Conservation (phyloP, 2,329 filamentous ascomycete genomes). For the Fusarium veterinarium region DNA sequence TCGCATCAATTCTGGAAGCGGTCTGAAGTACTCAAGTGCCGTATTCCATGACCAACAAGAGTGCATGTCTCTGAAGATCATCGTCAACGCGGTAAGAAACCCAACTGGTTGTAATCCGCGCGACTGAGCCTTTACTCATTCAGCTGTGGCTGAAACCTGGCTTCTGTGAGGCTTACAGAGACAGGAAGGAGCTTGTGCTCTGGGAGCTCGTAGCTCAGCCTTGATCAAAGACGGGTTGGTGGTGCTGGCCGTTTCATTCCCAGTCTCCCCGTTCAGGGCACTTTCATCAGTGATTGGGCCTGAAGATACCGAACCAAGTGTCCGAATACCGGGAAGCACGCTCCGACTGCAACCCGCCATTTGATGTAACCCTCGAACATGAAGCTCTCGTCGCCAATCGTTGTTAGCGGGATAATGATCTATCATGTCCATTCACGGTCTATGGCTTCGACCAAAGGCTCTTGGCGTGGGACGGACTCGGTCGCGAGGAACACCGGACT, state of each 20-base stretch:
- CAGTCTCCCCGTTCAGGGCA: not conserved
- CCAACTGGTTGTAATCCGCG: not conserved
- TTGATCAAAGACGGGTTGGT: not conserved
- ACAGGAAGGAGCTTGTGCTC: not conserved
- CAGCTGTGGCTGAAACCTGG: conserved; percentile 31
- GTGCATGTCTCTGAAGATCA: conserved; percentile 4
- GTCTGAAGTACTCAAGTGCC: conserved; percentile 7
- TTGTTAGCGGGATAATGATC: conserved; percentile 11
- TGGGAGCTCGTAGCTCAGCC: not conserved
- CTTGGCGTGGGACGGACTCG: conserved; percentile 28
- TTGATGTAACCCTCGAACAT: not conserved
- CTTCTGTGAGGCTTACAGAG: not conserved
- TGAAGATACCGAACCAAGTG: not conserved
- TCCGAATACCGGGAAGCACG: conserved; percentile 2
- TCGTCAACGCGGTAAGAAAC: not conserved
- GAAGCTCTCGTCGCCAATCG: conserved; percentile 14
- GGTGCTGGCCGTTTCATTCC: conserved; percentile 14
- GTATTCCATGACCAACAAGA: not conserved
- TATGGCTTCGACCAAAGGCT: conserved; percentile 19
- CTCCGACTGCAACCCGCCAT: conserved; percentile 11
- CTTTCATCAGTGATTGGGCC: not conserved
- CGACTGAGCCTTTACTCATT: conserved; percentile 11
- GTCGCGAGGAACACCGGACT: conserved; percentile 11
- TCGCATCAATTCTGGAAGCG: conserved; percentile 5
- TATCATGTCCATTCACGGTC: conserved; percentile 19